These are phyloP conservation scores for Lepraria neglecta DNA, from an alignment of 495 filamentous ascomycete species.

Conservation along the genomic window DNA sequence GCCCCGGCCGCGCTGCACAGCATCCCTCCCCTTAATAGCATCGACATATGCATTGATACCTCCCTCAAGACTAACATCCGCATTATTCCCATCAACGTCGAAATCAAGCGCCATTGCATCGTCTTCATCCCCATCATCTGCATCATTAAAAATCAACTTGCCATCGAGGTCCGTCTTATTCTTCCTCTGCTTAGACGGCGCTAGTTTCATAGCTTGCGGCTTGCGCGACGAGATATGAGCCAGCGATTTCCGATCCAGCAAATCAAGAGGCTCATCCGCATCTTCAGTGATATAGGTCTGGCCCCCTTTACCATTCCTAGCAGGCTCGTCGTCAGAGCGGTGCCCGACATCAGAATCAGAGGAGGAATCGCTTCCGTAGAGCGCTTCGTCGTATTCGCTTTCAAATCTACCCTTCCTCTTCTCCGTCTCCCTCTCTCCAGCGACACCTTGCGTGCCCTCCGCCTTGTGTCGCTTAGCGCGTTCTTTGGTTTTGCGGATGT, in stretches of 20 bases:
- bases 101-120: conserved; percentile 26
- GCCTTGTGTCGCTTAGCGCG: conserved; percentile 73
- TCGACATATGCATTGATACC: conserved; percentile 89
- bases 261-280: conserved; percentile 86
- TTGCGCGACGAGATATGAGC: conserved; percentile 90
- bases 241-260: conserved; percentile 79
- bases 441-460: conserved; percentile 29
- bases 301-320: conserved; percentile 49
- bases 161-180: conserved; percentile 68
- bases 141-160: conserved; percentile 72
- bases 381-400: conserved; percentile 89
- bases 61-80: conserved; percentile 39
- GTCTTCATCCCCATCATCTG: conserved; percentile 46
- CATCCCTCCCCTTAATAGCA: conserved; percentile 79
- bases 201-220: conserved; percentile 48
- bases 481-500: conserved; percentile 91
- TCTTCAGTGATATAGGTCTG: conserved; percentile 85
- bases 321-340: conserved; percentile 46
- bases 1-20: conserved; percentile 69
- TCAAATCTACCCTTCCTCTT: conserved; percentile 60
- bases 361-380: conserved; percentile 78
- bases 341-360: conserved; percentile 55
- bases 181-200: conserved; percentile 41
- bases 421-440: conserved; percentile 12
- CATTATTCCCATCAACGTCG: conserved; percentile 14